phyloP scores from a whole-genome alignment of 2,329 filamentous ascomycete species.

The Botrytis hyacinthi region DNA sequence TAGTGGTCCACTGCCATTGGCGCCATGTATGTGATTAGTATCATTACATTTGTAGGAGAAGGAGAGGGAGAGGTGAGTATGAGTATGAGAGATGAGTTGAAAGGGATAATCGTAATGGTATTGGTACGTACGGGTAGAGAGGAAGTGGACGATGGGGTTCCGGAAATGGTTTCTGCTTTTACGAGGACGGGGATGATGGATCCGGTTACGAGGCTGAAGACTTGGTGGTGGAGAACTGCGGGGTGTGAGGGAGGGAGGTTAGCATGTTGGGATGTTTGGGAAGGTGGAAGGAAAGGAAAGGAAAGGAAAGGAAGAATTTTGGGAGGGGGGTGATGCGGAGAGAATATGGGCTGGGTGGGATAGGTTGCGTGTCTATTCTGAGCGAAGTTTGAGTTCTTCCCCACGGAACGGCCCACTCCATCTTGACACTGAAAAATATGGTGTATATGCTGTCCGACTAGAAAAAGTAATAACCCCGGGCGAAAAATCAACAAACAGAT shows the following conservation, averaged over 20 bases:
- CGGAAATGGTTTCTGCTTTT: conserved; percentile 50
- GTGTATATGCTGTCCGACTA: background rate
- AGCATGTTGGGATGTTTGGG: background rate
- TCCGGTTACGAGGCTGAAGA: conserved; percentile 61
- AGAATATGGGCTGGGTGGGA: no score
- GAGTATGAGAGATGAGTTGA: no score
- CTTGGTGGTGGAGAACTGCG: conserved; percentile 54
- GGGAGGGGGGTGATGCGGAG: no score
- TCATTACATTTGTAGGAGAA: no score
- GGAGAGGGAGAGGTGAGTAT: no score
- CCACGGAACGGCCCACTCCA: no score
- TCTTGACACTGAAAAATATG: no score
- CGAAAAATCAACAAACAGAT: background rate
- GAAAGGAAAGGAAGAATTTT: no score
- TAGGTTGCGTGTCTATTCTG: accelerated
- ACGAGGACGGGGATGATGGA: conserved; percentile 67
- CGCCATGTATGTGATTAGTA: no score
- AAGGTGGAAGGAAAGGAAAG: no score
- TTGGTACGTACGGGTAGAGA: background rate
- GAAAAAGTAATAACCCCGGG: background rate
- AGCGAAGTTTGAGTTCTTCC: no score
- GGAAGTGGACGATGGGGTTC: conserved; percentile 14
- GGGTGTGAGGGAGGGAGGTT: background rate
- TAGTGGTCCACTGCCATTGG: conserved; percentile 7
- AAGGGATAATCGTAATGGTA: no score